A percentile compares a stretch with the other conserved stretches of the same genome.
Conservation (phyloP, 2,329 filamentous ascomycete genomes). For the Ceratocystis huliohia region DNA sequence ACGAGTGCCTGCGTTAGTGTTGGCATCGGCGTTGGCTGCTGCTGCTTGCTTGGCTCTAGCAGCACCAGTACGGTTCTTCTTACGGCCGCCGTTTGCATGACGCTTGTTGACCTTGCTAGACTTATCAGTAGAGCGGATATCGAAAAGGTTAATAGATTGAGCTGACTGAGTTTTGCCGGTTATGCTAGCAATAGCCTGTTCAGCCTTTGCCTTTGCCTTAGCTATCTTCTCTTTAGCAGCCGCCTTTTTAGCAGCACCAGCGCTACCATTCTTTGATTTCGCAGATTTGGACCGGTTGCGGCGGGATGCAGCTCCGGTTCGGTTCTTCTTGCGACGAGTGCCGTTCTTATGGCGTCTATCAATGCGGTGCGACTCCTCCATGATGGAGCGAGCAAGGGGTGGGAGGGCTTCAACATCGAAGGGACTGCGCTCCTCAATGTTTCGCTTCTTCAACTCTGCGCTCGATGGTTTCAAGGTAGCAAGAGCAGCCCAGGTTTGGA, state of each 20-base stretch:
- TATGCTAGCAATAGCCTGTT: not conserved
- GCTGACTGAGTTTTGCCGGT: too few species aligned
- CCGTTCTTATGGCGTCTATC: not conserved
- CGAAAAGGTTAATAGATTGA: too few species aligned
- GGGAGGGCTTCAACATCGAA: not conserved
- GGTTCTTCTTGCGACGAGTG: constrained; percentile 6
- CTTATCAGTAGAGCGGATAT: too few species aligned
- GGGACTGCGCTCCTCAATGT: not conserved
- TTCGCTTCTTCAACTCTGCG: constrained; percentile 7
- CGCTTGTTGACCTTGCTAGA: too few species aligned
- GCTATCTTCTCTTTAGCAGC: not conserved
- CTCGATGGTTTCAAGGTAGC: constrained; percentile 1
- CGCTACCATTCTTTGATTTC: too few species aligned
- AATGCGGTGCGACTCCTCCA: not conserved
- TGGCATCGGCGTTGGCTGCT: not conserved
- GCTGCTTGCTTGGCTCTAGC: not conserved
- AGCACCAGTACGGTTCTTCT: constrained; percentile 4
- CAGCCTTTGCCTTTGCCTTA: not conserved
- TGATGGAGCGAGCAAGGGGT: not conserved
- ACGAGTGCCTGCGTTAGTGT: not conserved
- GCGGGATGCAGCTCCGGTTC: too few species aligned
- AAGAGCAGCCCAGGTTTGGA: constrained; percentile 22
- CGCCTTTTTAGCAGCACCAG: too few species aligned
- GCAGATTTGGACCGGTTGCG: too few species aligned
- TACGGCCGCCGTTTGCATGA: not conserved